Percentiles rank a stretch among this genome's conserved stretches.
Evolutionary conservation across 768 basidiomycete genomes (phyloP).

Genomic region (Boletus vinaceobasis): DNA sequence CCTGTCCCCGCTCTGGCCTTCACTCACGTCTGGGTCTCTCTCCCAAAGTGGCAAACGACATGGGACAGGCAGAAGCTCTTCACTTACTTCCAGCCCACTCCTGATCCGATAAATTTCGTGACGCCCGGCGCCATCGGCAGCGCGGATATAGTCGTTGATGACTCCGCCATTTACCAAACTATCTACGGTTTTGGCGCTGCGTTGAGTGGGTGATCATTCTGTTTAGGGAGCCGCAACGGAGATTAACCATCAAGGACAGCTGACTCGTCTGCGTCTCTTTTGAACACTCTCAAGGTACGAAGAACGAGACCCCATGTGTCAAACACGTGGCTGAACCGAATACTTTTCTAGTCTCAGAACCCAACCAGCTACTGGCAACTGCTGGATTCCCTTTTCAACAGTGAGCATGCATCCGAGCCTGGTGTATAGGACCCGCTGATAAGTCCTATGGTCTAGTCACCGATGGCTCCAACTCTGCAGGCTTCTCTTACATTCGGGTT

Average conservation of each 20-base stretch:
- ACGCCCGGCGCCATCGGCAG: slow-evolving; percentile 50
- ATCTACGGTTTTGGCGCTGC: slow-evolving; percentile 67
- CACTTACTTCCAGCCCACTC: slow-evolving; percentile 29
- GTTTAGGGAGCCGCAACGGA: not conserved
- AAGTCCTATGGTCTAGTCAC: slow-evolving; percentile 35
- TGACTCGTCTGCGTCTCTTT: slow-evolving; percentile 62
- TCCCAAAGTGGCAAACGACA: slow-evolving; percentile 53
- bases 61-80: slow-evolving; percentile 31
- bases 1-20: not conserved
- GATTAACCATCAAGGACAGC: slow-evolving; percentile 37
- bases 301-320: not conserved
- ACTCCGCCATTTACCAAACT: slow-evolving; percentile 52
- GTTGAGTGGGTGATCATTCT: slow-evolving; percentile 44
- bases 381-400: slow-evolving; percentile 55
- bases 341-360: slow-evolving; percentile 42
- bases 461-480: slow-evolving; percentile 60
- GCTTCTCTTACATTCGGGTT: slow-evolving; percentile 65
- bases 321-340: slow-evolving; percentile 1
- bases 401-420: slow-evolving; percentile 7
- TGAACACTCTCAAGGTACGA: slow-evolving; percentile 63
- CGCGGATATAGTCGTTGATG: slow-evolving; percentile 63
- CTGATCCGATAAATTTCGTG: slow-evolving; percentile 32
- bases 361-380: slow-evolving; percentile 55
- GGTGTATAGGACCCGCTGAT: not conserved
- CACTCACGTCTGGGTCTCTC: not conserved